Conservation (phyloP, 2,329 filamentous ascomycete genomes). For the Sporothrix pseudoabietina region DNA sequence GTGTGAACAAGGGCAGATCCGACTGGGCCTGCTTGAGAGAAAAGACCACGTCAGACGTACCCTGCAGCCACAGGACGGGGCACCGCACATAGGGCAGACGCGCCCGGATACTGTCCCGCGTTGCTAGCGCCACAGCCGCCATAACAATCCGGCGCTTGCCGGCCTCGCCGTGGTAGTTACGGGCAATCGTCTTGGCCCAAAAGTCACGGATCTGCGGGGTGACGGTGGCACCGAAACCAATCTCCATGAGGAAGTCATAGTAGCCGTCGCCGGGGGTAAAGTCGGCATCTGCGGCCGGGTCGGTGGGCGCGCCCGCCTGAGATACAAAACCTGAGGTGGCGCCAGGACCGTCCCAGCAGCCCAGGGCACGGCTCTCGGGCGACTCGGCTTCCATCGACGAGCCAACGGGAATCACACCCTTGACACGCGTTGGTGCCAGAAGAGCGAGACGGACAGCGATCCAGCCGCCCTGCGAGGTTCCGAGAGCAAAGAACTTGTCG, state of each 20-base stretch:
- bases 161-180: slow-evolving; percentile 50
- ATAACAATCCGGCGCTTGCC: slow-evolving; percentile 49
- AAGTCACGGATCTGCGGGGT: slow-evolving; percentile 42
- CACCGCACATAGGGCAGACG: slow-evolving; percentile 50
- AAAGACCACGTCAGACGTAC: slow-evolving; percentile 49
- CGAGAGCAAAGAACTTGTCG: slow-evolving; percentile 52
- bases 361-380: slow-evolving; percentile 47
- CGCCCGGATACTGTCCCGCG: slow-evolving; percentile 49
- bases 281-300: slow-evolving; percentile 44
- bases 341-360: slow-evolving; percentile 52
- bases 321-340: slow-evolving; percentile 44
- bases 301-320: slow-evolving; percentile 42
- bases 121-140: slow-evolving; percentile 47
- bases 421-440: slow-evolving; percentile 36
- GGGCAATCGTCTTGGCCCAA: slow-evolving; percentile 48
- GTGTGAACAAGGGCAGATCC: slow-evolving; percentile 52
- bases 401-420: slow-evolving; percentile 51
- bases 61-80: slow-evolving; percentile 56
- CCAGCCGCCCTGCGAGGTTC: slow-evolving; percentile 58
- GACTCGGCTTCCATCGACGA: slow-evolving; percentile 59
- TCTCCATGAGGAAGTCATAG: slow-evolving; percentile 45
- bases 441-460: slow-evolving; percentile 55
- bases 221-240: slow-evolving; percentile 47
- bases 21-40: slow-evolving; percentile 44
- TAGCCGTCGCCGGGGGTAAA: slow-evolving; percentile 50